Percentiles rank a stretch among this genome's conserved stretches.
These are phyloP conservation scores for Chaetomiaceae sp. DNA, from an alignment of 2,329 filamentous ascomycete species.

Conservation along the genomic window DNA sequence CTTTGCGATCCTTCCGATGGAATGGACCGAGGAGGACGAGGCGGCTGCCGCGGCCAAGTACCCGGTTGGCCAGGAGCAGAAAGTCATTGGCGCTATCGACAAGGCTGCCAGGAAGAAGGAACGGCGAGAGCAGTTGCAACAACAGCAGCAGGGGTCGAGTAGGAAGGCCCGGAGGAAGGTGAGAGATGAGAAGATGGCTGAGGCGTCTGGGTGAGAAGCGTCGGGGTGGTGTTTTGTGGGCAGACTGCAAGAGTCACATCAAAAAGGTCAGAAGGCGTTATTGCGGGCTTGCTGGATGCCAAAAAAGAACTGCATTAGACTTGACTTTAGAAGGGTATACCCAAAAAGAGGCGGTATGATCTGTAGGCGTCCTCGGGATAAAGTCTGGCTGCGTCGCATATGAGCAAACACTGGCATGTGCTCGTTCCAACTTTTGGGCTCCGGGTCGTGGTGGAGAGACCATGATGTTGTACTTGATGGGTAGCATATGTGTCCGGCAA, in stretches of 20 bases:
- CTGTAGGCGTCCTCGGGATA: background rate
- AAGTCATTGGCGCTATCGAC: constrained; percentile 48
- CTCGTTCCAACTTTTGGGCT: no score
- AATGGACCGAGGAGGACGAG: constrained; percentile 83
- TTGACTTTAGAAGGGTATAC: background rate
- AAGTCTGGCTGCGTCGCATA: background rate
- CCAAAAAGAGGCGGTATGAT: background rate
- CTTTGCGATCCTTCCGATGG: constrained; percentile 82
- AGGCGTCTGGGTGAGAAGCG: constrained; percentile 3
- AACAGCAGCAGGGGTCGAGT: constrained; percentile 9
- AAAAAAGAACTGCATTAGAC: background rate
- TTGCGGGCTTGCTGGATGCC: background rate
- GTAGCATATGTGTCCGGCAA: no score
- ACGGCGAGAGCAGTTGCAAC: constrained; percentile 47
- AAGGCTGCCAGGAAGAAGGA: constrained; percentile 52
- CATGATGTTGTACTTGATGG: no score
- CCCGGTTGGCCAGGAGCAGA: constrained; percentile 51
- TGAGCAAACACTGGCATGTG: background rate
- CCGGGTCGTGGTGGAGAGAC: no score
- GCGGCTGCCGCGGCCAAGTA: constrained; percentile 58
- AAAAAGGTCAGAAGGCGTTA: no score
- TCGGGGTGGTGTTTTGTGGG: background rate
- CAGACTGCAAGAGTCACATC: no score
- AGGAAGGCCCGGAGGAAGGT: constrained; percentile 25
- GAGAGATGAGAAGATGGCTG: constrained; percentile 22